Conservation (phyloP, 2,329 filamentous ascomycete genomes). For the Fonsecaea multimorphosa region DNA sequence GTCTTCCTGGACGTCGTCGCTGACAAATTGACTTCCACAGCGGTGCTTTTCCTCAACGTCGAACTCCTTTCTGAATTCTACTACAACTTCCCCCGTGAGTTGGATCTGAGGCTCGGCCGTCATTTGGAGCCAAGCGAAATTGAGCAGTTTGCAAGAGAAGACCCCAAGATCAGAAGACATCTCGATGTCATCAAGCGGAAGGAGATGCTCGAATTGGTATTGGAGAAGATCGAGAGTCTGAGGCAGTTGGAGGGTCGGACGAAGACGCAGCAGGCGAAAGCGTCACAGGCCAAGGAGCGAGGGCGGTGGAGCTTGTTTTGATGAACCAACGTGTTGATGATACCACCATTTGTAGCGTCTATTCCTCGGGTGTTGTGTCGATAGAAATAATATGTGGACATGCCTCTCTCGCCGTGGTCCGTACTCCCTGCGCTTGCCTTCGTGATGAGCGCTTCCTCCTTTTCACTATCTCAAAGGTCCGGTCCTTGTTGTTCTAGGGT, state of each 20-base stretch:
- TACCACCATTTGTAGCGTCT: conserved; percentile 31
- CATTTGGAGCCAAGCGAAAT: conserved; percentile 79
- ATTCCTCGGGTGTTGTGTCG: conserved; percentile 15
- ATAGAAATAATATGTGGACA: conserved; percentile 25
- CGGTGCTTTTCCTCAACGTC: conserved; percentile 95
- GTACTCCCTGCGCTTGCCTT: neutral
- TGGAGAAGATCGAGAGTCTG: conserved; percentile 94
- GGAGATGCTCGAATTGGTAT: conserved; percentile 86
- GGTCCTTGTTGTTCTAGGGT: conserved; percentile 1
- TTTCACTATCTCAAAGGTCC: neutral
- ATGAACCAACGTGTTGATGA: conserved; percentile 30
- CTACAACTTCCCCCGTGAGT: conserved; percentile 92
- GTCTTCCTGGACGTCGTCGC: conserved; percentile 97
- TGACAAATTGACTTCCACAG: conserved; percentile 90
- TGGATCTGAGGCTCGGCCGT: conserved; percentile 83
- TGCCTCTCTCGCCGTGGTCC: conserved; percentile 22
- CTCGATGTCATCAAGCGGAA: conserved; percentile 91
- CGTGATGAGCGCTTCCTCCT: neutral
- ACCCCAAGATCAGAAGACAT: conserved; percentile 85
- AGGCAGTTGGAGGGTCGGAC: conserved; percentile 80
- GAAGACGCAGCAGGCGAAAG: conserved; percentile 49
- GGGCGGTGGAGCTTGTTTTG: conserved; percentile 54
- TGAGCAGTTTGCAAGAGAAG: conserved; percentile 89
- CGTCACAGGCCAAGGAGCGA: conserved; percentile 45
- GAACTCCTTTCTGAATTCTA: conserved; percentile 97